phyloP scores from a whole-genome alignment of 2,329 filamentous ascomycete species.

The Nothomitra cinnamomea region DNA sequence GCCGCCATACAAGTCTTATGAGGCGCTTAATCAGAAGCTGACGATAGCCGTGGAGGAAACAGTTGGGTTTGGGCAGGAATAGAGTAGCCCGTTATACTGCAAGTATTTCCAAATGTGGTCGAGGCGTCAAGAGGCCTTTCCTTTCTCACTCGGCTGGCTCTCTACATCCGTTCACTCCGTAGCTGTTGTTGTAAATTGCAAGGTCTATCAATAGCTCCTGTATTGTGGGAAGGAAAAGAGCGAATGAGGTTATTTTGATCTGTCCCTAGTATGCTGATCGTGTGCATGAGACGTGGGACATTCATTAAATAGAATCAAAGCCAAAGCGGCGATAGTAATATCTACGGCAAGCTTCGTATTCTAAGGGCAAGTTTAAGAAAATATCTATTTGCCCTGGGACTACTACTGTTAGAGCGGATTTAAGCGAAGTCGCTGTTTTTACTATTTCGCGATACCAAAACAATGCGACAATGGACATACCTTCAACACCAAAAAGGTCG shows the following conservation, averaged over 20 bases:
- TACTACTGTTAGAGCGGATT: too few species aligned
- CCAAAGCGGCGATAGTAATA: too few species aligned
- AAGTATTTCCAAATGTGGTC: not conserved
- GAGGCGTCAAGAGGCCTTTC: not conserved
- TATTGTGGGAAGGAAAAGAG: not conserved
- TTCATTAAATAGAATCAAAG: too few species aligned
- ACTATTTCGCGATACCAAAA: too few species aligned
- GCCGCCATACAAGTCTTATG: slow-evolving; percentile 78
- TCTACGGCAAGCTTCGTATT: too few species aligned
- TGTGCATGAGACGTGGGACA: too few species aligned
- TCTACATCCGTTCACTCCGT: not conserved
- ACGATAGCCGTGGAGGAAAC: slow-evolving; percentile 97
- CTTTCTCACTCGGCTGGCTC: not conserved
- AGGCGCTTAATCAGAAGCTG: slow-evolving; percentile 73
- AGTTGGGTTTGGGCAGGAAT: slow-evolving; percentile 97
- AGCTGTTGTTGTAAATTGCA: slow-evolving; percentile 3
- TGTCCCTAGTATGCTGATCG: not conserved
- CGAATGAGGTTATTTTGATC: not conserved
- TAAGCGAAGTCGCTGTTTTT: too few species aligned
- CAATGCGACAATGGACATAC: too few species aligned
- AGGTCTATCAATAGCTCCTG: not conserved
- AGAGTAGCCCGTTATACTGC: slow-evolving; percentile 19
- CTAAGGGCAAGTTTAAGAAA: too few species aligned
- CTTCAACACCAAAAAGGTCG: too few species aligned
- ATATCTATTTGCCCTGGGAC: too few species aligned